Evolutionary conservation across 352 stramenopile genomes (phyloP).

Genomic region (Phytophthora quininea): DNA sequence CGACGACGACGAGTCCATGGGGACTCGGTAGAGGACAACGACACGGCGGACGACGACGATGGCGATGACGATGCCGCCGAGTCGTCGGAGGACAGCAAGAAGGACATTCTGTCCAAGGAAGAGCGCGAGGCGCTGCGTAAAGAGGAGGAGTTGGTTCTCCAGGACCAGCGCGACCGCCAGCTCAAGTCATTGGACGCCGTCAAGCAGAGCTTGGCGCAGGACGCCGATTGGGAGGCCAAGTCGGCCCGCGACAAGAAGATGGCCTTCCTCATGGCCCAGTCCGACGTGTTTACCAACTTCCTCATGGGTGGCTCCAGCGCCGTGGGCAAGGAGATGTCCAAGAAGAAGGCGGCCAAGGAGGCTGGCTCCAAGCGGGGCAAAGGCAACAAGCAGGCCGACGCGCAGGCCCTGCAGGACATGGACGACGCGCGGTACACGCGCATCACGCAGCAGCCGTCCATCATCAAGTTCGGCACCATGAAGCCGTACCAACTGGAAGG

Average conservation of each 20-base stretch:
- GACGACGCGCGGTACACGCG: slow-evolving; percentile 83
- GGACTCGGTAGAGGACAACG: slow-evolving; percentile 35
- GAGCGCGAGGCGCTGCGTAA: slow-evolving; percentile 63
- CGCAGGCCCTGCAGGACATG: slow-evolving; percentile 75
- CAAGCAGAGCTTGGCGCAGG: slow-evolving; percentile 62
- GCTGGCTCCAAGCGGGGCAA: slow-evolving; percentile 64
- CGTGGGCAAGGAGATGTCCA: slow-evolving; percentile 80
- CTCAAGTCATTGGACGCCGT: slow-evolving; percentile 75
- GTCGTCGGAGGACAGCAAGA: slow-evolving; percentile 36
- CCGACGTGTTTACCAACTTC: slow-evolving; percentile 89
- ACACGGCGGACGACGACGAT: slow-evolving; percentile 38
- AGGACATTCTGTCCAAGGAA: slow-evolving; percentile 53
- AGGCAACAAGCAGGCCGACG: slow-evolving; percentile 71
- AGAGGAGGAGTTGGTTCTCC: slow-evolving; percentile 74
- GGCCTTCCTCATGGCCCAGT: slow-evolving; percentile 90
- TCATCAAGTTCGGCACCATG: slow-evolving; percentile 89
- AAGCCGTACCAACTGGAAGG: slow-evolving; percentile 90
- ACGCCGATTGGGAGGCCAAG: slow-evolving; percentile 57
- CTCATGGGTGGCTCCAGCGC: slow-evolving; percentile 84
- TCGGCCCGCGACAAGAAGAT: slow-evolving; percentile 72
- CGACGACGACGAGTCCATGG: slow-evolving; percentile 31
- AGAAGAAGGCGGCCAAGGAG: slow-evolving; percentile 51
- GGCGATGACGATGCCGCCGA: slow-evolving; percentile 14
- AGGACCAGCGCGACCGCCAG: slow-evolving; percentile 82
- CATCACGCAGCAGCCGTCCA: slow-evolving; percentile 80